Percentiles rank a stretch among this genome's conserved stretches.
phyloP scores from a whole-genome alignment of 164 flowering plant genomes.

The Magnolia kwangsiensis region DNA sequence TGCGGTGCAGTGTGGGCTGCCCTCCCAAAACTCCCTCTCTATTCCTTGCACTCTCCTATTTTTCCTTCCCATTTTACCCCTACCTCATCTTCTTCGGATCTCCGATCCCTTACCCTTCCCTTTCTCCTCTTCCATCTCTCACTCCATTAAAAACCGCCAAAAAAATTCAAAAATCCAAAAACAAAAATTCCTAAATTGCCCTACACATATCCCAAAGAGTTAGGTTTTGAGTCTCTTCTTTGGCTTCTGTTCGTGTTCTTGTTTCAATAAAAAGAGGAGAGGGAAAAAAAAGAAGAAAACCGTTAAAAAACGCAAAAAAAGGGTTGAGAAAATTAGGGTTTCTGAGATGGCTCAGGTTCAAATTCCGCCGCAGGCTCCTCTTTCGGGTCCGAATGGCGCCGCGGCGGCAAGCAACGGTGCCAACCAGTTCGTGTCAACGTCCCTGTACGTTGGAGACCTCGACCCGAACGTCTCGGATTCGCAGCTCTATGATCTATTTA shows the following conservation, averaged over 20 bases:
- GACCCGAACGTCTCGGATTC: constrained; percentile 68
- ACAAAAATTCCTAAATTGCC: not conserved
- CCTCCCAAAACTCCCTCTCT: constrained; percentile 16
- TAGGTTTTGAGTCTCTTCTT: constrained; percentile 2
- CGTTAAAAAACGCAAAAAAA: constrained; percentile 13
- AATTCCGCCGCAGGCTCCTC: constrained; percentile 33
- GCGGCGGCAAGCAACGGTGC: constrained; percentile 21
- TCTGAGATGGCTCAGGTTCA: constrained; percentile 65
- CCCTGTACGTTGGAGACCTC: constrained; percentile 80
- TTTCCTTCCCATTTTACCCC: constrained; percentile 18
- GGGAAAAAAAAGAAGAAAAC: constrained; percentile 25
- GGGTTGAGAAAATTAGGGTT: not conserved
- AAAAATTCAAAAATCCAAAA: not conserved
- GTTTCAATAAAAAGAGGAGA: constrained; percentile 28
- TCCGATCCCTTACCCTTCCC: not conserved
- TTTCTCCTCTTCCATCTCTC: constrained; percentile 9
- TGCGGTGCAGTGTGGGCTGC: constrained; percentile 47
- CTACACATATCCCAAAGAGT: not conserved
- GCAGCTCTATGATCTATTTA: constrained; percentile 79
- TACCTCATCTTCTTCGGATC: not conserved
- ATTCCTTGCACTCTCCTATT: not conserved
- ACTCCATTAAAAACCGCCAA: not conserved
- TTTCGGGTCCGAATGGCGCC: constrained; percentile 33
- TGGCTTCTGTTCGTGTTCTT: not conserved
- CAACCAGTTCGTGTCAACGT: constrained; percentile 41